These are phyloP conservation scores for Loxodes magnus DNA, from an alignment of 73 alveolate genomes.

Conservation along the genomic window DNA sequence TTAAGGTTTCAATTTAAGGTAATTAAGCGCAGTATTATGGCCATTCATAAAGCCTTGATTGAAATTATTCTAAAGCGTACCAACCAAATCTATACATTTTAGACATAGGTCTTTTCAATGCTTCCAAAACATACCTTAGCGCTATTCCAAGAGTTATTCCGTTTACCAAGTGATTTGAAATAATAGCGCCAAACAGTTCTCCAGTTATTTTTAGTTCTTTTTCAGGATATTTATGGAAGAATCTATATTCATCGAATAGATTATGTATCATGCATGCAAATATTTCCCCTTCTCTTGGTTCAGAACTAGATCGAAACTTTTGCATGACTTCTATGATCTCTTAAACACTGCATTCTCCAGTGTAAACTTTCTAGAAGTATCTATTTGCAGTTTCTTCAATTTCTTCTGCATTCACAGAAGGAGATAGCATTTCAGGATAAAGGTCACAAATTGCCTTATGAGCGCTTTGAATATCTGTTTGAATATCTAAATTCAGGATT, in stretches of 20 bases:
- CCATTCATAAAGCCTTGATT: constrained; percentile 35
- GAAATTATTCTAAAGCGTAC: constrained; percentile 54
- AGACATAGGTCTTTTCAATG: constrained; percentile 71
- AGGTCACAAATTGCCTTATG: constrained; percentile 46
- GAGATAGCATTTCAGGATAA: constrained; percentile 57
- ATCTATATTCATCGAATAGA: constrained; percentile 90
- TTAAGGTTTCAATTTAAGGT: constrained; percentile 14
- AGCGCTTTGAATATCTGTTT: constrained; percentile 31
- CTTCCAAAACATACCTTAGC: constrained; percentile 71
- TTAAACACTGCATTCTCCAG: constrained; percentile 62
- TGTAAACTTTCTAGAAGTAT: constrained; percentile 73
- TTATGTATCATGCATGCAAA: constrained; percentile 96
- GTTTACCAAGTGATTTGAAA: constrained; percentile 53
- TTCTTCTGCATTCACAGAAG: constrained; percentile 57
- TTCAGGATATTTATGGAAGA: constrained; percentile 88
- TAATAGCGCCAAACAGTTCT: constrained; percentile 79
- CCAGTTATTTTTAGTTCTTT: constrained; percentile 81
- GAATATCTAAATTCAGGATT: constrained; percentile 42
- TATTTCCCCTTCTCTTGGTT: constrained; percentile 77
- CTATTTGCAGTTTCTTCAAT: constrained; percentile 84
- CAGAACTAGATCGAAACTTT: constrained; percentile 58
- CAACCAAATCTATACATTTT: constrained; percentile 56
- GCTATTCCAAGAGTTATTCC: constrained; percentile 73
- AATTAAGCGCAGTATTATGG: constrained; percentile 43
- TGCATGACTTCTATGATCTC: constrained; percentile 65